Conservation (phyloP, 495 filamentous ascomycete species). For the Talaromyces nanjingensis region DNA sequence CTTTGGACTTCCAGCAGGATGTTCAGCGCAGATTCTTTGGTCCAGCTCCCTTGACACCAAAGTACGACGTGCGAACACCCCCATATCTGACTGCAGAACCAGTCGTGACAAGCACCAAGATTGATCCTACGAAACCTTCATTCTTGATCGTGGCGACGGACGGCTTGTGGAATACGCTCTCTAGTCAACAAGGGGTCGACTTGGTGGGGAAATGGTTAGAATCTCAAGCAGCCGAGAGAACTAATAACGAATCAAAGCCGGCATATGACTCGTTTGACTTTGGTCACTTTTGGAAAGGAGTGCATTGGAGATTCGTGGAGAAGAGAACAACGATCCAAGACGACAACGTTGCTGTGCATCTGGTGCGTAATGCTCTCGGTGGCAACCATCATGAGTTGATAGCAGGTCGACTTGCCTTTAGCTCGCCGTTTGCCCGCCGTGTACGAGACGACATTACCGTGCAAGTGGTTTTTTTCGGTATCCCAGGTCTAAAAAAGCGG, state of each 20-base stretch:
- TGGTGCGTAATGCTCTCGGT: slow-evolving; percentile 56
- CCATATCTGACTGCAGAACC: slow-evolving; percentile 64
- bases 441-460: slow-evolving; percentile 55
- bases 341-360: slow-evolving; percentile 56
- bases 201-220: slow-evolving; percentile 51
- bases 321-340: slow-evolving; percentile 46
- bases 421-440: slow-evolving; percentile 39
- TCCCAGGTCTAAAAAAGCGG: background rate
- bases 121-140: slow-evolving; percentile 37
- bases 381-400: slow-evolving; percentile 52
- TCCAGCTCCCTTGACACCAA: slow-evolving; percentile 30
- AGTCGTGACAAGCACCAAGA: slow-evolving; percentile 47
- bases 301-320: slow-evolving; percentile 22
- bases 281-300: slow-evolving; percentile 17
- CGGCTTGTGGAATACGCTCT: slow-evolving; percentile 57
- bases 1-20: slow-evolving; percentile 34
- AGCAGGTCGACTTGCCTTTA: slow-evolving; percentile 41
- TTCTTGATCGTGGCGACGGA: slow-evolving; percentile 61
- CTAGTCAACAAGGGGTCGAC: slow-evolving; percentile 51
- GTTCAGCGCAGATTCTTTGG: slow-evolving; percentile 41
- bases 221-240: slow-evolving; percentile 5
- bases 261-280: slow-evolving; percentile 20
- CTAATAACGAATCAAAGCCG: slow-evolving; percentile 14
- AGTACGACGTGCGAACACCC: slow-evolving; percentile 37
- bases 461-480: slow-evolving; percentile 54